These are phyloP conservation scores for Pleurotus salmoneostramineus DNA, from an alignment of 768 basidiomycete genomes.

Conservation along the genomic window DNA sequence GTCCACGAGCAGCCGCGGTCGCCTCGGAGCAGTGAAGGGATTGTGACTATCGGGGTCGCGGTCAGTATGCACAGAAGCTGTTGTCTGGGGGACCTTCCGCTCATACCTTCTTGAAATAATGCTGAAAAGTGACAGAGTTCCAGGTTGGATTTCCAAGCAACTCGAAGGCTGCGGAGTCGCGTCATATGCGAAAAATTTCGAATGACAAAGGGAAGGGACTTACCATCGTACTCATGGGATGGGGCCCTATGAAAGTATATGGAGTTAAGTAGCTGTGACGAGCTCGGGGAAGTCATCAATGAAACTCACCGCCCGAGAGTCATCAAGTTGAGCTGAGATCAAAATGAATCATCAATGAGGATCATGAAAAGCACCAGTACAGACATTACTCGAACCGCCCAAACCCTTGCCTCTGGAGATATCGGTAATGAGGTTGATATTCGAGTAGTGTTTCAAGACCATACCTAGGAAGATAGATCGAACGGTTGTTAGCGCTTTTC, in stretches of 20 bases:
- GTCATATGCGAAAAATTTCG: too few relatives aligned
- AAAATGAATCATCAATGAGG: neutral
- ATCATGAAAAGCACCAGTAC: neutral
- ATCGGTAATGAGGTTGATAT: neutral
- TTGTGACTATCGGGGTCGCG: neutral
- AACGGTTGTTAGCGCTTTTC: neutral
- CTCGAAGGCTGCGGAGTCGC: neutral
- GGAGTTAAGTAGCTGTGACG: neutral
- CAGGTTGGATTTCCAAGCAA: constrained; percentile 1
- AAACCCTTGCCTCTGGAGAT: constrained; percentile 5
- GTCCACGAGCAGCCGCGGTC: neutral
- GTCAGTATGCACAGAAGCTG: neutral
- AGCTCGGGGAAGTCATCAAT: neutral
- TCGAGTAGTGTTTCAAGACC: neutral
- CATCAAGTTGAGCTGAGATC: constrained; percentile 8
- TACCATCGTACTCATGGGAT: constrained; percentile 9
- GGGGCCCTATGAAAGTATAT: neutral
- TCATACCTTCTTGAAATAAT: constrained; percentile 13
- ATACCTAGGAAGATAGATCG: constrained; percentile 2
- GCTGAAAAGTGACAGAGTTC: constrained; percentile 11
- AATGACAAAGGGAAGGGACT: neutral
- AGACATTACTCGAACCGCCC: constrained; percentile 2
- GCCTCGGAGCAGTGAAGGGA: neutral
- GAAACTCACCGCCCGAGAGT: constrained; percentile 6
- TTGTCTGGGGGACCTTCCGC: neutral